Conservation (phyloP, 2,329 filamentous ascomycete species). For the Endoconidiophora laricicola region DNA sequence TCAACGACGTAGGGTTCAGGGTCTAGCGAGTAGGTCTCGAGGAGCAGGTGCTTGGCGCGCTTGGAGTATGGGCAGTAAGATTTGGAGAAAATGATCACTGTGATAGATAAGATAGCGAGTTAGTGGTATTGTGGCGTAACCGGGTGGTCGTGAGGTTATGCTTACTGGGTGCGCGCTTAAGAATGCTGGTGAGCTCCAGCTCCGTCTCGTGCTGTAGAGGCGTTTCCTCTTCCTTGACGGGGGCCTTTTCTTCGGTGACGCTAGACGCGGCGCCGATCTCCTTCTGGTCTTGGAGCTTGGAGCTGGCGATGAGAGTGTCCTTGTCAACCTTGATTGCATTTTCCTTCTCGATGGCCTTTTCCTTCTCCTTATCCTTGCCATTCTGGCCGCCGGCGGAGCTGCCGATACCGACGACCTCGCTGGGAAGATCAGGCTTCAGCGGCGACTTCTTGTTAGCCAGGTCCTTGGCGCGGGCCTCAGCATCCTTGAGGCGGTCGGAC, state of each 20-base stretch:
- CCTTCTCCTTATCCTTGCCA: constrained; percentile 25
- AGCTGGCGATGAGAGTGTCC: constrained; percentile 33
- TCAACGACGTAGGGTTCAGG: constrained; percentile 80
- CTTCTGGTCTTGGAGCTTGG: constrained; percentile 47
- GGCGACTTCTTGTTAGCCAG: constrained; percentile 50
- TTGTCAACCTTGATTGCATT: constrained; percentile 17
- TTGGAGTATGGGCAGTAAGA: constrained; percentile 78
- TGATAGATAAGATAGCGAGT: constrained; percentile 6
- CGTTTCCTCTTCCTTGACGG: constrained; percentile 29
- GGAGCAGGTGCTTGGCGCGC: constrained; percentile 68
- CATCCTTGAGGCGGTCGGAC: constrained; percentile 46
- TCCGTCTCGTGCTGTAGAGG: constrained; percentile 49
- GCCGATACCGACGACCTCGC: constrained; percentile 40
- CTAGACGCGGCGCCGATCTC: constrained; percentile 24
- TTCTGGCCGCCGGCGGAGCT: constrained; percentile 41
- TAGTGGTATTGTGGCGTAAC: constrained; percentile 5
- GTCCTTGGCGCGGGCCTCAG: constrained; percentile 52
- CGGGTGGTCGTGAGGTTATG: constrained; percentile 14
- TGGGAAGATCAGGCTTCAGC: constrained; percentile 41
- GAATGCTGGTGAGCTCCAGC: constrained; percentile 55
- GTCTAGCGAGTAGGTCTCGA: constrained; percentile 68
- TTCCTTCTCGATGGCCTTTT: constrained; percentile 29
- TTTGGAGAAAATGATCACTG: constrained; percentile 94
- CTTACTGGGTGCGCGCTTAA: constrained; percentile 73
- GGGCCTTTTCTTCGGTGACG: constrained; percentile 12